Evolutionary conservation across 192 early-diverging fungal species (phyloP), one percentile per base, ranked within the genome.

Genomic region (Chytriomyces sp.): DNA sequence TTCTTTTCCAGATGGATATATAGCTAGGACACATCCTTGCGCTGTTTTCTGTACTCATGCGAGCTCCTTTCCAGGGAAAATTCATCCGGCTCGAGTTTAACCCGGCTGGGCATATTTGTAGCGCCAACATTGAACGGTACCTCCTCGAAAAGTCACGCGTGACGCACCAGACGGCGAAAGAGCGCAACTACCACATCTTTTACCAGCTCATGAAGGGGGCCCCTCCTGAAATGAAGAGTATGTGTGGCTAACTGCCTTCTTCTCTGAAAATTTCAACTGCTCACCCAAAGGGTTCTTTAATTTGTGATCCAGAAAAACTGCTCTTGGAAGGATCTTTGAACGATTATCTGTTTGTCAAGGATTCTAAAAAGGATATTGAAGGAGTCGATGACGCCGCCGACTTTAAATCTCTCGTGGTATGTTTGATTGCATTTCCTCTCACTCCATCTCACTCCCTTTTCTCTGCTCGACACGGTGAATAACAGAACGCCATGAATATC

Each of bases 41-140:
- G 57, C 67, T 77, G 16, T 53, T 48, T 79, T 64, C 11, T 28
- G 26, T 28, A 64, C 11, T 10, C 10, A 67, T 47, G 13, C 46
- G 10, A 45, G 45, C 23, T 10, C 48, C 20, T 59, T 23, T 47
- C 0, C 70, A 87, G 89, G 96, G 97, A 64, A 99, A 99, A 86
- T 99, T 98, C 83, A 97, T 99, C 79, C 91, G 96, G 23, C 96
- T 99, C 84, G 97, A 97, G 82, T 99, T 99, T 85, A 96, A 91
- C 63, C 84, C 87, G 7, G 73, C 87, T 80, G 94, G 93, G 5
- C 90, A 92, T 70, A 98, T 98, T 72, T 92, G 93, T 50, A 96
- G 97, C 62, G 96, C 95, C 44, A 96, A 97, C 80, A 97, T 99
- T 82, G 94, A 98, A 77, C 89, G 96, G 84, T 99, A 99, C 80